Evolutionary conservation across 345 rosid genomes (phyloP), one percentile per base, ranked within the genome.

Genomic region (Lepidium aucheri): DNA sequence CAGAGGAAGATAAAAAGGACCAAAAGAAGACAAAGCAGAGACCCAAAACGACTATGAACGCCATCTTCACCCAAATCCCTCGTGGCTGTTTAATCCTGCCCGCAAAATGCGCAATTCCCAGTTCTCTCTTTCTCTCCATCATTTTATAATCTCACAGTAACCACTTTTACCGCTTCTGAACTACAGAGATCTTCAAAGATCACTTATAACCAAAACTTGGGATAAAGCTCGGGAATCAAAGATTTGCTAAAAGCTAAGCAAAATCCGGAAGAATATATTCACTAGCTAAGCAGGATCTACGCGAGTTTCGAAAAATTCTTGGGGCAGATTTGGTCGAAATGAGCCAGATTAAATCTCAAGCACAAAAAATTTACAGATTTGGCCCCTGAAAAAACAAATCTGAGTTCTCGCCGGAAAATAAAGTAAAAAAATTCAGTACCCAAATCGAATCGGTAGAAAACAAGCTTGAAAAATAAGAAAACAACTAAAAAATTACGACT

Each of bases 1-100:
- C 75, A 30, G 86, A 84, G 63, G 98, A 72, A 60, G 86, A 77
- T 54, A 85, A 84, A 67, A 86, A 70, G 0, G 87, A 85, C 98
- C 98, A 90, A 59, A 86, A 75, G 63, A 90, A 78, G 18, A 88
- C 79, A 70, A 93, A 93, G 67, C 98, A 88, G 45, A 93, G 86
- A 63, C 97, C 97, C 77, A 86, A 68, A 40, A 90, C 77, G 20
- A 83, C 91, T 6, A 88, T 81, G 10, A 88, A 85, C 2, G 86
- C 51, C 90, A 79, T 78, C 79, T 90, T 93, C 20, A 80, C 62
- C 75, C 86, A 89, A 45, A 90, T 45, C 74, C 96, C 96, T 58
- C 76, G 58, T 41, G 93, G 96, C 66, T 84, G 88, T 68, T 88
- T 93, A 13, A 80, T 86, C 63, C 82, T 91, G 53, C 96, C 94